Conservation (phyloP, 495 filamentous ascomycete genomes). For the Penicillium paradoxum region DNA sequence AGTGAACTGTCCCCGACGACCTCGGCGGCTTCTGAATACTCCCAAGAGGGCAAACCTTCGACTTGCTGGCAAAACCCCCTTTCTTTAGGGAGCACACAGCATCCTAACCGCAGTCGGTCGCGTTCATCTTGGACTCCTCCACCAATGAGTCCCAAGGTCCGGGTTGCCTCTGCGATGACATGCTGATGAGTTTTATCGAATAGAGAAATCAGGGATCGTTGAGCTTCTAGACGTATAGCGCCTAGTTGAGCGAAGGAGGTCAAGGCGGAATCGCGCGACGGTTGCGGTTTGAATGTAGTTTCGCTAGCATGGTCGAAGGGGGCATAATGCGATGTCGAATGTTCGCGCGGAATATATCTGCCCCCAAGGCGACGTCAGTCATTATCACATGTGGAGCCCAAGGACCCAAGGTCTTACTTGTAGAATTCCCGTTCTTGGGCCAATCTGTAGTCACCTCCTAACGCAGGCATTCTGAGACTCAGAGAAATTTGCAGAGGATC, state of each 20-base stretch:
- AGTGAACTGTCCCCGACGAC: slow-evolving; percentile 17
- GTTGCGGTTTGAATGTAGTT: slow-evolving; percentile 9
- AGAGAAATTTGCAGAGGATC: no score
- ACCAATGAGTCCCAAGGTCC: slow-evolving; percentile 38
- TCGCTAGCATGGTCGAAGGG: slow-evolving; percentile 16
- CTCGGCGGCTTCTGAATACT: slow-evolving; percentile 10
- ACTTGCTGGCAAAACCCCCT: slow-evolving; percentile 43
- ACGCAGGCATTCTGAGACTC: no score
- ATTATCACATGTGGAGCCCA: background rate
- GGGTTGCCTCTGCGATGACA: slow-evolving; percentile 57
- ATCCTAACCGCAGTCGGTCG: slow-evolving; percentile 37
- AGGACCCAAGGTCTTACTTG: background rate
- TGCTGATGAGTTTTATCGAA: slow-evolving; percentile 53
- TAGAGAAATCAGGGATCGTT: slow-evolving; percentile 52
- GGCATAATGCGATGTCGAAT: slow-evolving; percentile 13
- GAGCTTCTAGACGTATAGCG: slow-evolving; percentile 44
- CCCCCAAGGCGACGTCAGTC: background rate
- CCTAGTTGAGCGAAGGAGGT: slow-evolving; percentile 59
- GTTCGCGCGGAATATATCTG: slow-evolving; percentile 19
- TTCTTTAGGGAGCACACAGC: slow-evolving; percentile 37
- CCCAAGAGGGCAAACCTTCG: background rate
- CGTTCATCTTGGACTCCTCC: slow-evolving; percentile 20
- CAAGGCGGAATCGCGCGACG: slow-evolving; percentile 51
- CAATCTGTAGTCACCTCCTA: background rate
- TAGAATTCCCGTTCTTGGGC: slow-evolving; percentile 12